Base-by-base conservation (phyloP, 371 early-diverging fungal genomes). In the Actinomucor elegans region DNA sequence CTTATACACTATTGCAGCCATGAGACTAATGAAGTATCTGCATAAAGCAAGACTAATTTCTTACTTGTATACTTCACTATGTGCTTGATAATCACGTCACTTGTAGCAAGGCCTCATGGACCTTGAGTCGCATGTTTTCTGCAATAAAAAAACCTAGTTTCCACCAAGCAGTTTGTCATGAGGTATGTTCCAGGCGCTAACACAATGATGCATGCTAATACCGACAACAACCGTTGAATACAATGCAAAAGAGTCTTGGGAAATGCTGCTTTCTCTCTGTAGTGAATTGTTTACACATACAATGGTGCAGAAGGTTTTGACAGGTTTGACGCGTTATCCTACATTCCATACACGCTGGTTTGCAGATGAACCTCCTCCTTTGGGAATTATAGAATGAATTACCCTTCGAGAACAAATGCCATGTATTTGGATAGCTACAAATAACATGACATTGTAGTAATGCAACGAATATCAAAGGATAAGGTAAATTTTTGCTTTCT, bases 1-100 rank as follows among this genome's bases (percentile, higher is more conserved):
- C 81, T 5, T 35, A 32, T 17, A 81, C 41, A 11, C 66, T 67
- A 17, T 59, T 52, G 20, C 66, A 18, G 42, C 69, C 66, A 31
- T 71, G 75, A 59, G 75, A 81, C 81, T 79, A 81, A 35, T 81
- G 79, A 26, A 79, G 79, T 0, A 74, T 73, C 52, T 79, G 79
- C 1, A 75, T 79, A 21, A 79, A 48, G 5, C 68, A 64, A 5
- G 77, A 68, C 5, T 48, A 47, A n/a, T 28, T 29, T 0, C 62
- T 40, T 0, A 76, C 24, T 10, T 79, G 77, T 10, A 77, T 74
- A 8, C 52, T 45, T 61, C 64, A 66, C 6, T 74, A 55, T 6
- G 74, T 71, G 2, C 77, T 79, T 9, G 71, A 45, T 9, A 67
- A 17, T n/a, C 60, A 48, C 1, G 41, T 33, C 4, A 58, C 52